Evolutionary conservation across 2,329 filamentous ascomycete genomes (phyloP).

Genomic region (Sporothrix phasma): DNA sequence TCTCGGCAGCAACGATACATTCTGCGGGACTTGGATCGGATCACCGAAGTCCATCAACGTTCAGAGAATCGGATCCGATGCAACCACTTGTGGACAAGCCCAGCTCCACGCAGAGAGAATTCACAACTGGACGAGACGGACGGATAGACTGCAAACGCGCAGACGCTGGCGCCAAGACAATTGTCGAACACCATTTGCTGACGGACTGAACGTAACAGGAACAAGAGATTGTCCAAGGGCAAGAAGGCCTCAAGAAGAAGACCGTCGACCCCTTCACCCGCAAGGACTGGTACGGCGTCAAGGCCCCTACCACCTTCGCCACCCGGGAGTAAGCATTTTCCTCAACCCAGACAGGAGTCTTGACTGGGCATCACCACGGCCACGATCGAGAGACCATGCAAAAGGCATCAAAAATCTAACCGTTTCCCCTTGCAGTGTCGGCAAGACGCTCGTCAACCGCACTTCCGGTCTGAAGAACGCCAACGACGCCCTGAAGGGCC

Average conservation of each 20-base stretch:
- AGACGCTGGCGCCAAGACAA: background rate
- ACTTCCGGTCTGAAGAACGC: slow-evolving; percentile 99
- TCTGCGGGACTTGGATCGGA: background rate
- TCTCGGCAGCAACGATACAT: background rate
- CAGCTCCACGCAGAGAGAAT: background rate
- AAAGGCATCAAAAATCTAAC: background rate
- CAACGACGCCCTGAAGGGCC: slow-evolving; percentile 97
- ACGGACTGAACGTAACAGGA: slow-evolving; percentile 43
- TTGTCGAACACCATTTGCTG: background rate
- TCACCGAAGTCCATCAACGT: background rate
- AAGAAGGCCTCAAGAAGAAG: slow-evolving; percentile 99
- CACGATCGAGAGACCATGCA: background rate
- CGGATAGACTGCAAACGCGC: background rate
- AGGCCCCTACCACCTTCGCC: slow-evolving; percentile 94
- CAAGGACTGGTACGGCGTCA: slow-evolving; percentile 99
- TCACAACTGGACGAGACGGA: background rate
- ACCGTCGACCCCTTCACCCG: slow-evolving; percentile 93
- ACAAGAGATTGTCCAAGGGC: slow-evolving; percentile 99
- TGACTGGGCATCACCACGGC: background rate
- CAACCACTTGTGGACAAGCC: too few species aligned
- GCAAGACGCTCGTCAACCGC: slow-evolving; percentile 99
- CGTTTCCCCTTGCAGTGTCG: slow-evolving; percentile 59
- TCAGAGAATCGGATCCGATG: background rate
- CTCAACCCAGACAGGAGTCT: background rate
- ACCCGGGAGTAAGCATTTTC: slow-evolving; percentile 72